Evolutionary conservation across 768 basidiomycete species (phyloP).

Genomic region (Cystofilobasidium bisporidii): DNA sequence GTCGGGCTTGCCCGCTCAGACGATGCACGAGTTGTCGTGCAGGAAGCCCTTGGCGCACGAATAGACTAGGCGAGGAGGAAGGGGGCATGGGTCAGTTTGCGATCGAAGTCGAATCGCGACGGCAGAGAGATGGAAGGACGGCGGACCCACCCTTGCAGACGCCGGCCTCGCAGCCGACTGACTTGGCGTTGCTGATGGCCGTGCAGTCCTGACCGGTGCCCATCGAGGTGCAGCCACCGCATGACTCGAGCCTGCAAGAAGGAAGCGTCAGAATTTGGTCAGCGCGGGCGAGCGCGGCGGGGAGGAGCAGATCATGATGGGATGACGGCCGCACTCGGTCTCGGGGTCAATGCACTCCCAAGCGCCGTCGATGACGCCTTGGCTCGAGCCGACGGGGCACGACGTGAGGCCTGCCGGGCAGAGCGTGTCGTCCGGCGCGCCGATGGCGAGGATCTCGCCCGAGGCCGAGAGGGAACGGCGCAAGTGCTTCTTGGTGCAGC

Average conservation of each 20-base stretch:
- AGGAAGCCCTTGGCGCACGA: not conserved
- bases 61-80: not conserved
- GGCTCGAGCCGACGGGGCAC: not conserved
- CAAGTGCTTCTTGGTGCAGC: not conserved
- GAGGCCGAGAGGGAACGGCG: not conserved
- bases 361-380: too few relatives aligned
- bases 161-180: constrained; percentile 54
- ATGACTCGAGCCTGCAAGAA: constrained; percentile 59
- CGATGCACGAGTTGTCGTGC: constrained; percentile 3
- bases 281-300: too few relatives aligned
- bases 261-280: too few relatives aligned
- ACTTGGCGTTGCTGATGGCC: constrained; percentile 54
- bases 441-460: not conserved
- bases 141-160: constrained; percentile 33
- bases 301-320: not conserved
- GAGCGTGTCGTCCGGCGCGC: not conserved
- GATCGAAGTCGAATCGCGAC: constrained; percentile 28
- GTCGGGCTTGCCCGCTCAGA: too few relatives aligned
- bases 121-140: constrained; percentile 29
- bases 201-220: constrained; percentile 63
- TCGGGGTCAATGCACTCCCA: constrained; percentile 4
- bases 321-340: not conserved
- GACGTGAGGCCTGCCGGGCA: not conserved
- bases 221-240: constrained; percentile 63
- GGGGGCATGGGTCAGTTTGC: not conserved